These are phyloP conservation scores for Betula pendula DNA, from an alignment of 306 rosid genomes.

Conservation along the genomic window DNA sequence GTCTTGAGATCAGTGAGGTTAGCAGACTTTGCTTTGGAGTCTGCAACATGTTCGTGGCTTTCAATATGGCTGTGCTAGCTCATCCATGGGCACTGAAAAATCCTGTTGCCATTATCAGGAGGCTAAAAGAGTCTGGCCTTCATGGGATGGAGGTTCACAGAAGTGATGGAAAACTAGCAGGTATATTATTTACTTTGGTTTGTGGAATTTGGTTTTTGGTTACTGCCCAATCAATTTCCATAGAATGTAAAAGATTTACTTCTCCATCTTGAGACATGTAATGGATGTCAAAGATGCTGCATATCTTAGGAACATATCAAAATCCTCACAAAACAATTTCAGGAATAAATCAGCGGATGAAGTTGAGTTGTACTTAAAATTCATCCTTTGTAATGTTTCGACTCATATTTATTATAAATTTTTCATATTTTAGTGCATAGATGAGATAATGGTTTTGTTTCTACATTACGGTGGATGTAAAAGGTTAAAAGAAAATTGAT, in stretches of 20 bases:
- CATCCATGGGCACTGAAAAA: too few species aligned
- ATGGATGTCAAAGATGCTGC: background rate
- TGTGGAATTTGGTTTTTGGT: too few species aligned
- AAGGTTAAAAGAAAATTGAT: too few species aligned
- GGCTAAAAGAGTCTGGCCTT: too few species aligned
- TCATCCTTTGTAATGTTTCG: background rate
- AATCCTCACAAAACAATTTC: background rate
- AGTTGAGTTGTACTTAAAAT: background rate
- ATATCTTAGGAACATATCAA: background rate
- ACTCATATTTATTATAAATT: too few species aligned
- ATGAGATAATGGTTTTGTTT: background rate
- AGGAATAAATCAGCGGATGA: background rate
- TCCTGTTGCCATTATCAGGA: too few species aligned
- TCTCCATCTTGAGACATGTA: constrained; percentile 1
- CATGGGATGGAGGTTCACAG: constrained; percentile 92
- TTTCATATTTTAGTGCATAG: background rate
- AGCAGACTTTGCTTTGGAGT: too few species aligned
- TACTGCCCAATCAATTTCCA: background rate
- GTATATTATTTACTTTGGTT: constrained; percentile 27
- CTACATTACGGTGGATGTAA: background rate
- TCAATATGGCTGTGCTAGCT: too few species aligned
- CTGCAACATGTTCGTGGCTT: too few species aligned
- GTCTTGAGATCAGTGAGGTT: too few species aligned
- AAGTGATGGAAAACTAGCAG: constrained; percentile 89
- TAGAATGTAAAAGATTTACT: background rate